Conservation (phyloP, 441 rosid genomes). For the Aleurites moluccanus region DNA sequence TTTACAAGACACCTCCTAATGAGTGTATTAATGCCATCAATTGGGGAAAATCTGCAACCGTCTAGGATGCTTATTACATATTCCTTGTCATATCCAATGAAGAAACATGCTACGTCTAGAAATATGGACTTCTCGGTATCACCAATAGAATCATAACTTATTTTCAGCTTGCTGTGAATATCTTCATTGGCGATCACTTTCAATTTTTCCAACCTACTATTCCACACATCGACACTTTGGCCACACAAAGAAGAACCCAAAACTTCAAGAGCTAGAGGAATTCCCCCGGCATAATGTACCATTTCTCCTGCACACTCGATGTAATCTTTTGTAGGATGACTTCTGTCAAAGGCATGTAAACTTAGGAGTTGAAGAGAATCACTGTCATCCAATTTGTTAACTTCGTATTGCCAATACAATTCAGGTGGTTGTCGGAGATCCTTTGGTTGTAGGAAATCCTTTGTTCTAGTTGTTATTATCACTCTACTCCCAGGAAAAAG, state of each 20-base stretch:
- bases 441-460: constrained; percentile 10
- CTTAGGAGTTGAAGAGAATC: constrained; percentile 27
- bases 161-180: background rate
- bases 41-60: constrained; percentile 19
- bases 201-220: constrained; percentile 2
- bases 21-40: constrained; percentile 21
- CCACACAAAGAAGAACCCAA: constrained; percentile 29
- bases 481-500: constrained; percentile 24
- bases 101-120: constrained; percentile 35
- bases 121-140: constrained; percentile 8
- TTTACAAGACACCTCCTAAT: constrained; percentile 16
- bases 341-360: constrained; percentile 18
- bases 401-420: constrained; percentile 13
- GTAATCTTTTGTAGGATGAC: constrained; percentile 10
- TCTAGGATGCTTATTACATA: constrained; percentile 20
- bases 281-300: constrained; percentile 9
- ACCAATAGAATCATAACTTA: constrained; percentile 19
- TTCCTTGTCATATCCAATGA: constrained; percentile 14
- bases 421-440: constrained; percentile 1
- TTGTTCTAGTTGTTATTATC: constrained; percentile 22
- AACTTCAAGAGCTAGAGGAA: constrained; percentile 27
- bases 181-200: background rate
- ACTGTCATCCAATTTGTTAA: constrained; percentile 5
- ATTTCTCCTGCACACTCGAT: background rate
- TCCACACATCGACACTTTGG: constrained; percentile 12